Percentiles rank a stretch among this genome's conserved stretches.
These are phyloP conservation scores for Mortierella sp. DNA, from an alignment of 371 early-diverging fungal species.

Conservation along the genomic window DNA sequence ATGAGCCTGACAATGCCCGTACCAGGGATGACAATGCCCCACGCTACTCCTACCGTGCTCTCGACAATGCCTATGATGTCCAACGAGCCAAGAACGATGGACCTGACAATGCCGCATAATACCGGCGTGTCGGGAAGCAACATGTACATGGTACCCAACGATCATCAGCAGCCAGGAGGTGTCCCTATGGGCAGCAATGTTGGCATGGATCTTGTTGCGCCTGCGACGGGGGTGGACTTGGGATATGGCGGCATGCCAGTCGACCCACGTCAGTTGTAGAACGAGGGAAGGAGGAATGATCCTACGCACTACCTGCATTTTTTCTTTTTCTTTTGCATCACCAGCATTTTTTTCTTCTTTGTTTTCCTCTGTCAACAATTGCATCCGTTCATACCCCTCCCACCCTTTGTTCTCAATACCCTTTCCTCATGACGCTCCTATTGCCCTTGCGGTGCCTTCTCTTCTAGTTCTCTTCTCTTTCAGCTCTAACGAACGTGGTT, in stretches of 20 bases:
- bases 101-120: conserved; percentile 30
- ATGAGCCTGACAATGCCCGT: conserved; percentile 9
- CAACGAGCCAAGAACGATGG: conserved; percentile 12
- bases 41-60: conserved; percentile 14
- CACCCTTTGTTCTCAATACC: too few species aligned
- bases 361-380: too few species aligned
- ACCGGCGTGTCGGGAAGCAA: conserved; percentile 5
- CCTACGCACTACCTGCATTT: background rate
- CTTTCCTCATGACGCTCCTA: too few species aligned
- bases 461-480: background rate
- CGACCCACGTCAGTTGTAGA: conserved; percentile 20
- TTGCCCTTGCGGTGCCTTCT: too few species aligned
- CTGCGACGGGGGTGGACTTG: conserved; percentile 15
- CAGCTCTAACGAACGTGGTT: background rate
- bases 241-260: conserved; percentile 36
- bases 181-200: background rate
- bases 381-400: too few species aligned
- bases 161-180: conserved; percentile 1
- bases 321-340: background rate
- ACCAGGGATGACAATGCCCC: conserved; percentile 8
- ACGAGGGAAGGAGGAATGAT: conserved; percentile 11
- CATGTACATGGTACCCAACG: conserved; percentile 20
- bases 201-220: conserved; percentile 2
- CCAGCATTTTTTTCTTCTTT: background rate
- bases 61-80: conserved; percentile 15